These are phyloP conservation scores for Sphaerobolus stellatus DNA, from an alignment of 1,284 basidiomycete species.

Conservation along the genomic window DNA sequence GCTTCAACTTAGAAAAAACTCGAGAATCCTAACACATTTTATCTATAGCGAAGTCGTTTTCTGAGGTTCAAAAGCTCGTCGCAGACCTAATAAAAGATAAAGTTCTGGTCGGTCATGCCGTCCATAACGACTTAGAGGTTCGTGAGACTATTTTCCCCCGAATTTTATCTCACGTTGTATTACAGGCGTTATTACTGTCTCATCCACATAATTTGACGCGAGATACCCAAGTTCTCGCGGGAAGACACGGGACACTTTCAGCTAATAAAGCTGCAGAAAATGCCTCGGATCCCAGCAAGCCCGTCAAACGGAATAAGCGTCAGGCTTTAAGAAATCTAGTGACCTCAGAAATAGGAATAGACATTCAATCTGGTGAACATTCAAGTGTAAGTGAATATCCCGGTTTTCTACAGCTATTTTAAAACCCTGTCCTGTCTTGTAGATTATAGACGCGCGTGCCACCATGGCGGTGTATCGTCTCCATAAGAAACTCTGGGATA, in stretches of 20 bases:
- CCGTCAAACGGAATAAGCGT: slow-evolving; percentile 44
- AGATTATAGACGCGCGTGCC: slow-evolving; percentile 92
- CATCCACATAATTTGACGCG: slow-evolving; percentile 79
- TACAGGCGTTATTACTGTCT: slow-evolving; percentile 82
- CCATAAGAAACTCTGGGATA: slow-evolving; percentile 87
- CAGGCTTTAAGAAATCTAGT: slow-evolving; percentile 82
- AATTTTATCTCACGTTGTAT: neutral
- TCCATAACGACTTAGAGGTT: slow-evolving; percentile 90
- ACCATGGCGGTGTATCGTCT: slow-evolving; percentile 94
- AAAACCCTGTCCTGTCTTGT: neutral
- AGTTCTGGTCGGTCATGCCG: slow-evolving; percentile 91
- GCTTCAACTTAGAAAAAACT: neutral
- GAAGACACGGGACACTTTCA: slow-evolving; percentile 47
- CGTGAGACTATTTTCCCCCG: slow-evolving; percentile 16
- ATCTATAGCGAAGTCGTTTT: slow-evolving; percentile 71
- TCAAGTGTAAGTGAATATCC: slow-evolving; percentile 61
- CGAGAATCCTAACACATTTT: neutral
- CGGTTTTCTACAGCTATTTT: slow-evolving; percentile 7
- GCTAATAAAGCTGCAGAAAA: slow-evolving; percentile 33
- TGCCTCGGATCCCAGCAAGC: neutral
- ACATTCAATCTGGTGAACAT: slow-evolving; percentile 88
- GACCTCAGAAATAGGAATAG: slow-evolving; percentile 76
- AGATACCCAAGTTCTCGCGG: slow-evolving; percentile 77
- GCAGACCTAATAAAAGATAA: slow-evolving; percentile 77
- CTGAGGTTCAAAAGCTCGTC: slow-evolving; percentile 79